Evolutionary conservation across 148 eudicot species (phyloP).

Genomic region (Rhododendron vialii): DNA sequence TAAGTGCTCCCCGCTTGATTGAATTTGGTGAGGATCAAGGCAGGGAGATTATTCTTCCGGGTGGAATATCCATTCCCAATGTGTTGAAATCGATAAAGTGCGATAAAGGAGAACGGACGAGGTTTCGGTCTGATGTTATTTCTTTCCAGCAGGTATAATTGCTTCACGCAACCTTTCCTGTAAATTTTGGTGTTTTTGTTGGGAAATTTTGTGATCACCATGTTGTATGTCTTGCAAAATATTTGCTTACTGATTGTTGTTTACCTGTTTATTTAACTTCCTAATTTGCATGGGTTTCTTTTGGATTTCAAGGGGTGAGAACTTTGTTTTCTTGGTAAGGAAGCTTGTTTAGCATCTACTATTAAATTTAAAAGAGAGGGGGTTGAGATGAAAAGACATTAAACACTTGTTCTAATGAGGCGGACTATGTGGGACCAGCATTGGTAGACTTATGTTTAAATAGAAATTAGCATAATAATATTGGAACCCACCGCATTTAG

Average conservation of each 20-base stretch:
- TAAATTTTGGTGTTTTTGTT: not conserved
- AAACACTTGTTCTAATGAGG: not conserved
- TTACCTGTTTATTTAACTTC: not conserved
- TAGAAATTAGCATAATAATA: not conserved
- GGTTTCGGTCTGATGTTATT: slow-evolving; percentile 87
- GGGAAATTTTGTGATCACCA: not conserved
- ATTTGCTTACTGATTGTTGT: not conserved
- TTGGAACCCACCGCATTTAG: not conserved
- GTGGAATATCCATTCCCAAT: slow-evolving; percentile 57
- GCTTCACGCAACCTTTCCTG: not conserved
- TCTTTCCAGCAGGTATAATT: slow-evolving; percentile 85
- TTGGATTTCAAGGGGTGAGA: not conserved
- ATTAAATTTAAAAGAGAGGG: not conserved
- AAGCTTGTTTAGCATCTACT: not conserved
- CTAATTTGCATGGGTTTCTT: not conserved
- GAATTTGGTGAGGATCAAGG: slow-evolving; percentile 68
- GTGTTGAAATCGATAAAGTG: slow-evolving; percentile 78
- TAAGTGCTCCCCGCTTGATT: slow-evolving; percentile 52
- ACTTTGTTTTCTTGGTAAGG: not conserved
- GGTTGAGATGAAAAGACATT: not conserved
- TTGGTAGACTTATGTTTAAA: not conserved
- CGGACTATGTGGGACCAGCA: not conserved
- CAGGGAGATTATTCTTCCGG: slow-evolving; percentile 68
- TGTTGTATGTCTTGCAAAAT: not conserved
- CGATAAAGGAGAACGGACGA: slow-evolving; percentile 89